Base-by-base conservation (phyloP, 257 asterid species). In the Gardenia jasminoides region DNA sequence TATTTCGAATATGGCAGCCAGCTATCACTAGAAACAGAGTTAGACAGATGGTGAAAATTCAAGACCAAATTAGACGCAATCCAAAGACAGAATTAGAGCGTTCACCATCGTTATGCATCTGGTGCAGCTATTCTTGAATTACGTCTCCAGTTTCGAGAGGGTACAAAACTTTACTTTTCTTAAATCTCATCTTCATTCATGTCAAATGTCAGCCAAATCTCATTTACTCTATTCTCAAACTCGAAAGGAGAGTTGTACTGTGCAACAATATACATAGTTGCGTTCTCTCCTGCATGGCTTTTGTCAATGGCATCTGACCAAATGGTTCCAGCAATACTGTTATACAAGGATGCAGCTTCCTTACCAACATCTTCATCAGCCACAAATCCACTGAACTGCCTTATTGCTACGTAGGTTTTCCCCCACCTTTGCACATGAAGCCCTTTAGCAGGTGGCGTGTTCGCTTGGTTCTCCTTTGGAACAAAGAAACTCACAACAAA, bases 241-340 rank as follows among this genome's bases (percentile, higher is more conserved):
- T 94, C 98, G 68, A 94, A 94, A 0, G 97, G 97, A 9, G 98
- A 92, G 73, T 92, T 94, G 79, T 92, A 94, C 83, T 89, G 96
- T 1, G 97, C 97, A 2, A 92, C 92, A 24, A 86, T 88, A 85
- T 92, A 94, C 19, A 85, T 48, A 0, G 91, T 84, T 2, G 86
- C 30, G 9, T 30, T 75, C 52, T 87, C 92, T 31, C 87, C 88
- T 0, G 81, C 79, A 26, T 80, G 89, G 87, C 86, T 82, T 78
- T 84, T 87, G 10, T 83, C 86, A 6, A 94, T 79, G 50, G 93
- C 93, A 4, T 87, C 89, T 0, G 59, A 77, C 97, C 97, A 94
- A 36, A 66, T 72, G 1, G 98, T 91, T 41, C 94, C 97, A 0
- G 86, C 79, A 59, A 94, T 56, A 65, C 91, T 89, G 11, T 80